phyloP scores from a whole-genome alignment of 208 protist species.

The Trypanosoma rangeli region DNA sequence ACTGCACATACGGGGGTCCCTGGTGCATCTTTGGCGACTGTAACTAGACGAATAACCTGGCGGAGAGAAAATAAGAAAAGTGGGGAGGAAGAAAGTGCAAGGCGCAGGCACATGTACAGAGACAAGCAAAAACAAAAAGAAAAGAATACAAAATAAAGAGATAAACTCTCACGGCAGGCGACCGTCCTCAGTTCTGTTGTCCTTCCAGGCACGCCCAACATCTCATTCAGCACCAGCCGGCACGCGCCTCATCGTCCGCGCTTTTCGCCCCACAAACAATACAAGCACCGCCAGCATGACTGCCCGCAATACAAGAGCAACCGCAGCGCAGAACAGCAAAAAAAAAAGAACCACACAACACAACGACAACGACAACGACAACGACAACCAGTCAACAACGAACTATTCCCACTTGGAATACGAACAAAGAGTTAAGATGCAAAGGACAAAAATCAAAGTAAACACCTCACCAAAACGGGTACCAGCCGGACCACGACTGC shows the following conservation, averaged over 20 bases:
- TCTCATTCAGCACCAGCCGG: background rate
- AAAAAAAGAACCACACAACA: slow-evolving; percentile 5
- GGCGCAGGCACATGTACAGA: background rate
- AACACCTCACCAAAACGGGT: slow-evolving; percentile 81
- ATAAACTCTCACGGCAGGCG: background rate
- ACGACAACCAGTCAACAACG: background rate
- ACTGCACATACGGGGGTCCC: slow-evolving; percentile 15
- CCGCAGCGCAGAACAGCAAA: slow-evolving; percentile 2
- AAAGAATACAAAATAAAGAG: background rate
- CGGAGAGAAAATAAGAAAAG: background rate
- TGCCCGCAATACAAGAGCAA: slow-evolving; percentile 4
- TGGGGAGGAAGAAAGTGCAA: background rate
- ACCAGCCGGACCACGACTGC: slow-evolving; percentile 91
- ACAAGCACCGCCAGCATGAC: background rate
- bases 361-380: background rate
- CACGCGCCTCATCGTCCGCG: background rate
- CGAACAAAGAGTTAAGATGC: background rate
- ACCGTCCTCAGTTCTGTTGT: background rate
- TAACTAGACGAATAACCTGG: background rate
- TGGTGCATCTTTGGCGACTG: slow-evolving; percentile 19
- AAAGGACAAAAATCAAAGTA: slow-evolving; percentile 14
- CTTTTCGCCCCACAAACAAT: background rate
- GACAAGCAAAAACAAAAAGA: background rate
- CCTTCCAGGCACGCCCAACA: background rate
- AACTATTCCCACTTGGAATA: background rate